Conservation (phyloP, 345 rosid species). For the Eucalyptus sp. region DNA sequence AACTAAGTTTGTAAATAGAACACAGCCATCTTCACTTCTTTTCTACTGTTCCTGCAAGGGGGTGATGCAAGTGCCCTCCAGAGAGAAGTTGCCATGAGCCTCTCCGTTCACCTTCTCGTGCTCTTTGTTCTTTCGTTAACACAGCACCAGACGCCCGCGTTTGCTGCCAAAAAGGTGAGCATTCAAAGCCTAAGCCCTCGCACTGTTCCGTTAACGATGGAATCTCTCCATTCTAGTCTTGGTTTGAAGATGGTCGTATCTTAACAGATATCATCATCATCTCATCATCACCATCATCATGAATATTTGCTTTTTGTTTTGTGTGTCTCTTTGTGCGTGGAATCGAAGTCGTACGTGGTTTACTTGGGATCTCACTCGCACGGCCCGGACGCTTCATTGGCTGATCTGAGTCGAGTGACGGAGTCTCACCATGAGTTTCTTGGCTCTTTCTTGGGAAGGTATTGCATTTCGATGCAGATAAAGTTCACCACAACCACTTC, state of each 20-base stretch:
- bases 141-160: slow-evolving; percentile 6
- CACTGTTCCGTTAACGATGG: background rate
- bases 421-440: slow-evolving; percentile 58
- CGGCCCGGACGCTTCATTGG: slow-evolving; percentile 16
- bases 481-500: background rate
- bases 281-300: background rate
- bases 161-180: slow-evolving; percentile 38
- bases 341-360: slow-evolving; percentile 41
- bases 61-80: background rate
- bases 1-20: background rate
- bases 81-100: background rate
- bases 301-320: background rate
- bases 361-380: slow-evolving; percentile 78
- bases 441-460: slow-evolving; percentile 63
- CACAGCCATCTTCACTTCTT: background rate
- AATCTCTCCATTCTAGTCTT: background rate
- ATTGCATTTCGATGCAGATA: background rate
- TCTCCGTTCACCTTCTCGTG: background rate
- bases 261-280: background rate
- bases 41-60: background rate
- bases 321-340: background rate
- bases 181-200: background rate
- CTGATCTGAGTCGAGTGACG: slow-evolving; percentile 20
- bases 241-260: background rate
- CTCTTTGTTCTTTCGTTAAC: slow-evolving; percentile 9